Evolutionary conservation across 2,329 filamentous ascomycete genomes (phyloP), one percentile per base, ranked within the genome.

Genomic region (Berkeleyomyces basicola): DNA sequence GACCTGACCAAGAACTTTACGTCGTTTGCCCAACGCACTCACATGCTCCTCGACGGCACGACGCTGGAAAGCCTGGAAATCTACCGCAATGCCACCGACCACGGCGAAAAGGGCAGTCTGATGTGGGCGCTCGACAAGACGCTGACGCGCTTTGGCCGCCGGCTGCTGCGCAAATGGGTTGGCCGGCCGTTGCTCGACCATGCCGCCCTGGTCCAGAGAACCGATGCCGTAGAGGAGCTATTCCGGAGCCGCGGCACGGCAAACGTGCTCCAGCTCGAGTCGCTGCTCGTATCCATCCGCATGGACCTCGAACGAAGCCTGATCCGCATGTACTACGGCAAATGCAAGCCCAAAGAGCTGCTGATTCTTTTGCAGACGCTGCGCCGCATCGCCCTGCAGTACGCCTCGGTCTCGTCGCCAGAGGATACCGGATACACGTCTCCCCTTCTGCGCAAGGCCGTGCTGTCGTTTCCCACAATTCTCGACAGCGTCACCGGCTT

Each of bases 81-180:
- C 1, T 99, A 96, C 70, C 87, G 91, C 65, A 99, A 99, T 67
- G 84, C 90, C 68, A 97, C 92, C 0, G 91, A 97, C 70, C 82
- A 91, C 68, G 81, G 83, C 0, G 83, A 87, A 64, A 91, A 87
- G 68, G 93, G 93, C 2, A 96, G 91, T 71, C 77, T 99, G 3
- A 91, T 97, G 72, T 99, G 93, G 93, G 89, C 90, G 0, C 79
- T 99, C 49, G 89, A 99, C 74, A 90, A 93, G 68, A 97, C 93
- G 0, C 82, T 86, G 67, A 99, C 93, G 0, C 84, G 88, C 10
- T 95, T 95, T 69, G 93, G 93, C 1, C 88, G 90, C 66, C 81
- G 93, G 7, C 77, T 97, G 55, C 78, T 99, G 53, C 83, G 92
- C 9, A 96, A 95, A 72, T 99, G 93, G 93, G 87, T 99, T 55